A percentile compares a stretch with the other conserved stretches of the same genome.
Evolutionary conservation across 768 basidiomycete genomes (phyloP).

Genomic region (Mycena alexandri): DNA sequence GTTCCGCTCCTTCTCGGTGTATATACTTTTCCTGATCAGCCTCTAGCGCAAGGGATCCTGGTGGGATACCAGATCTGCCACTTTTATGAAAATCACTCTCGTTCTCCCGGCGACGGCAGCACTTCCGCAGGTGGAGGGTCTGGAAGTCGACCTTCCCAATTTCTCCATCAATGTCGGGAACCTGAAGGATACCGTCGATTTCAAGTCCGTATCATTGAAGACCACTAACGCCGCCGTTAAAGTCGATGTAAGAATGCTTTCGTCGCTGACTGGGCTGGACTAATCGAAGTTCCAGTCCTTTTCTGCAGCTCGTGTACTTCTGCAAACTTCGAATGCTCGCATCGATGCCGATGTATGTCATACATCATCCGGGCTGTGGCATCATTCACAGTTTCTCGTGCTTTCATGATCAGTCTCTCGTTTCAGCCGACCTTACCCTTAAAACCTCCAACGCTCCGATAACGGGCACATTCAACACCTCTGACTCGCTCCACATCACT

Average conservation of each 20-base stretch:
- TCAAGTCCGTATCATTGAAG: slow-evolving; percentile 9
- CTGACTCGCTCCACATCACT: slow-evolving; percentile 44
- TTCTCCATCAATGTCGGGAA: slow-evolving; percentile 21
- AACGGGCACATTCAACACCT: slow-evolving; percentile 48
- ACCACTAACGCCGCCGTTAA: slow-evolving; percentile 21
- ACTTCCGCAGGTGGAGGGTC: slow-evolving; percentile 13
- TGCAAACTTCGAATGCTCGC: slow-evolving; percentile 26
- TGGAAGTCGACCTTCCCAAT: slow-evolving; percentile 24
- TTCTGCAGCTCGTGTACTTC: neutral
- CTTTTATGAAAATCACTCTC: slow-evolving; percentile 20
- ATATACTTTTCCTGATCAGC: neutral
- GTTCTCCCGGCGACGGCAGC: slow-evolving; percentile 7
- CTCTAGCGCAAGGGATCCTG: slow-evolving; percentile 4
- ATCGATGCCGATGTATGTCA: slow-evolving; percentile 18
- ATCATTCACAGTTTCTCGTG: neutral
- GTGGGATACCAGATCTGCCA: neutral
- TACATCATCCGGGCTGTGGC: neutral
- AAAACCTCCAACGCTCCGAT: slow-evolving; percentile 51
- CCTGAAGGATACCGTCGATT: neutral
- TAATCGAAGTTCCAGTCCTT: slow-evolving; percentile 12
- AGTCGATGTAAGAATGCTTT: neutral
- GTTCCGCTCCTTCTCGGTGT: neutral
- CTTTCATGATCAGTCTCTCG: slow-evolving; percentile 48
- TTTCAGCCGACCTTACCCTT: slow-evolving; percentile 43
- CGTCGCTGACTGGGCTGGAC: neutral